A percentile compares a stretch with the other conserved stretches of the same genome.
phyloP scores from a whole-genome alignment of 306 rosid genomes.

The Alnus glutinosa region DNA sequence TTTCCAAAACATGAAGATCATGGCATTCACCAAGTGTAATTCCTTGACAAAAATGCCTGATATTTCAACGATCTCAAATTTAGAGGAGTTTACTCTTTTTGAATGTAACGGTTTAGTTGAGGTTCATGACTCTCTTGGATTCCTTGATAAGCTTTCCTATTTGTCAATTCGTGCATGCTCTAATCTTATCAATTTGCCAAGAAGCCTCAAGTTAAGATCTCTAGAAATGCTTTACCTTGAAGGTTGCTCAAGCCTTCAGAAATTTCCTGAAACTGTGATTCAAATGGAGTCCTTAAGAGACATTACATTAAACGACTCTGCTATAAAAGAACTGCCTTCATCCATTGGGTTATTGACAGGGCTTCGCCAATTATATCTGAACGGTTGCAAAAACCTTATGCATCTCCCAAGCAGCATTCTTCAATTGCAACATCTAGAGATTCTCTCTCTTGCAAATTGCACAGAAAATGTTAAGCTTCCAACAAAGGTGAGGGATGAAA shows the following conservation, averaged over 20 bases:
- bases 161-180: constrained; percentile 2
- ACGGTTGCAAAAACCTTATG: neutral
- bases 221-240: neutral
- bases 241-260: neutral
- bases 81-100: constrained; percentile 34
- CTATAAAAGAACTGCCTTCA: neutral
- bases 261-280: neutral
- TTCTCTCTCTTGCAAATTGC: neutral
- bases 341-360: neutral
- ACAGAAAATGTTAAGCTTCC: too few relatives aligned
- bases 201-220: neutral
- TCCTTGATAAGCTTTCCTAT: constrained; percentile 18
- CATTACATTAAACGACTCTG: neutral
- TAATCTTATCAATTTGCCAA: constrained; percentile 15
- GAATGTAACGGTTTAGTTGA: constrained; percentile 10
- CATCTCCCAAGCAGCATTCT: neutral
- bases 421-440: neutral
- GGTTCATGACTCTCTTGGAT: constrained; percentile 27
- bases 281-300: neutral
- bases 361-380: neutral
- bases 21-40: neutral
- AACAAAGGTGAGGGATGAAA: neutral
- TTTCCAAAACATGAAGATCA: neutral
- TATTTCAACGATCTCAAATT: constrained; percentile 20
- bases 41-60: neutral